Base-by-base conservation (phyloP, 2,329 filamentous ascomycete genomes). In the Talaromyces atroroseus region DNA sequence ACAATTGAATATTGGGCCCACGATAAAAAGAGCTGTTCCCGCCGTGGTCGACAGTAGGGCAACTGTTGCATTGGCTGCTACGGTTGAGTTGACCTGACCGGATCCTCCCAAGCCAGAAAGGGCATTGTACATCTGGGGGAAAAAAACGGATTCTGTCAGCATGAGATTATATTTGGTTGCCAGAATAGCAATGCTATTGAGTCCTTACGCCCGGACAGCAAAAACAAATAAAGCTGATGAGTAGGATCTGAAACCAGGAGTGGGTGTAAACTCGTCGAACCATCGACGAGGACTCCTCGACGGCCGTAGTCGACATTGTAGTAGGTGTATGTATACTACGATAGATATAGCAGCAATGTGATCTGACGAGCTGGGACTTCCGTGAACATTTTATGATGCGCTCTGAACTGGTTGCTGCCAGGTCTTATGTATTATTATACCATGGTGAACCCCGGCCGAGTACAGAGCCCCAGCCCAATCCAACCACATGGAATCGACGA, bases 201-300 rank as follows among this genome's bases (percentile, higher is more conserved):
- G 53, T 3, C 71, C 76, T 51, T 66, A 75, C 74, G 14, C 74
- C 74, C 5, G 76, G 76, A 34, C 75, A 71, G 54, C 76, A 79
- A 61, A 79, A 78, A 60, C 75, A 79, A 52, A 80, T 78, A 50
- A 79, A 68, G 63, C 74, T 76, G 56, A 79, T 78, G 50, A 79
- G 66, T 2, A 76, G 24, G 49, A 79, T 77, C 62, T 80, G 77
- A 44, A 74, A 74, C 77, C 76, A 80, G 14, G 74, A 72, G 59
- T 78, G 66, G 6, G 71, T 67, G 61, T 76, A 77, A 51, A 76
- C 52, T 11, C 59, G 61, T 49, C 62, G 58, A 12, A 62, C 14
- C 12, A 52, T 52, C 14, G 65, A 66, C 32, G 23, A 29, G 2
- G 52, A 55, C 5, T 58, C 23, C 11, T 23, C 32, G 38, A 48